phyloP scores from a whole-genome alignment of 2,329 filamentous ascomycete genomes.

The Corynespora cassiicola region DNA sequence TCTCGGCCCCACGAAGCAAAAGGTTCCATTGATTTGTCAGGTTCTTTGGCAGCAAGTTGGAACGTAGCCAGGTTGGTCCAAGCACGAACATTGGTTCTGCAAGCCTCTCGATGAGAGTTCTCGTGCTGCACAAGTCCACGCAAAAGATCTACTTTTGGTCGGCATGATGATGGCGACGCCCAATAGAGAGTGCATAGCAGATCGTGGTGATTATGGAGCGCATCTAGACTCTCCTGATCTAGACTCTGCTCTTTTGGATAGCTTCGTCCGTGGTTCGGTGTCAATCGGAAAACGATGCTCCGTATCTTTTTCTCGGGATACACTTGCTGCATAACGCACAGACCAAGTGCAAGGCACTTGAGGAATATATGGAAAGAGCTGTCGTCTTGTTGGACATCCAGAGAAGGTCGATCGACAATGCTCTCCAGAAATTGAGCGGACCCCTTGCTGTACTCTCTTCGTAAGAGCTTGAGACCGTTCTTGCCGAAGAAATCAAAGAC shows the following conservation, averaged over 20 bases:
- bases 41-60: constrained; percentile 61
- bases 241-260: constrained; percentile 65
- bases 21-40: constrained; percentile 50
- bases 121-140: constrained; percentile 63
- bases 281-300: constrained; percentile 62
- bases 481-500: constrained; percentile 67
- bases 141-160: constrained; percentile 60
- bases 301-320: constrained; percentile 62
- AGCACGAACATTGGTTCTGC: constrained; percentile 63
- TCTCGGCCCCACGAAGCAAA: constrained; percentile 63
- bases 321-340: constrained; percentile 53
- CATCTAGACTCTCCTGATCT: constrained; percentile 60
- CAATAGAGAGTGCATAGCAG: constrained; percentile 66
- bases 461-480: constrained; percentile 58
- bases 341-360: constrained; percentile 60
- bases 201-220: constrained; percentile 68
- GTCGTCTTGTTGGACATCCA: constrained; percentile 57
- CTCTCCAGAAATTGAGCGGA: constrained; percentile 62
- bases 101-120: constrained; percentile 65
- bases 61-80: constrained; percentile 66
- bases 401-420: constrained; percentile 50
- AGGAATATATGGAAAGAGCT: constrained; percentile 65
- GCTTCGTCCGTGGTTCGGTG: constrained; percentile 66
- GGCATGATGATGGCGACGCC: constrained; percentile 59
- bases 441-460: constrained; percentile 57